A percentile compares a stretch with the other conserved stretches of the same genome.
Conservation (phyloP, 257 asterid genomes). For the Solanum bulbocastanum region DNA sequence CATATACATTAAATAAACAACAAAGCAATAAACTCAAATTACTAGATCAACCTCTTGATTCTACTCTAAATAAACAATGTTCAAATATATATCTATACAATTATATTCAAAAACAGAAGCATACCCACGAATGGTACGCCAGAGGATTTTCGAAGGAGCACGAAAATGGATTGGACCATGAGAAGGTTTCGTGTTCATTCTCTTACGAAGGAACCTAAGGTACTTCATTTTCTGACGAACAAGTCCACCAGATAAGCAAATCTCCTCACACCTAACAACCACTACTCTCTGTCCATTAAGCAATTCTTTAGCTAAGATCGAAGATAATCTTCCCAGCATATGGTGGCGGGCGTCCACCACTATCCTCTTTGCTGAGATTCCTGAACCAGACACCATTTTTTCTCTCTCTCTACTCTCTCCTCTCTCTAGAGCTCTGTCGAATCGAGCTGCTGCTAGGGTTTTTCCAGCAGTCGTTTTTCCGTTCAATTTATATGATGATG, state of each 20-base stretch:
- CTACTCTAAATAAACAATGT: neutral
- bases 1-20: neutral
- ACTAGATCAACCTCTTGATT: neutral
- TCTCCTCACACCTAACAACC: neutral
- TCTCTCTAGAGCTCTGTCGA: neutral
- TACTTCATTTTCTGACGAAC: constrained; percentile 2
- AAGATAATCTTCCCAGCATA: neutral
- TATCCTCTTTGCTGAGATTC: neutral
- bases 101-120: neutral
- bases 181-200: neutral
- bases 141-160: neutral
- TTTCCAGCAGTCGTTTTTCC: neutral
- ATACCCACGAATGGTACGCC: neutral
- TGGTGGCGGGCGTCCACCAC: neutral
- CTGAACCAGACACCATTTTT: neutral
- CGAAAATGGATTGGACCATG: constrained; percentile 1
- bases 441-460: neutral
- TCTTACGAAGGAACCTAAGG: neutral
- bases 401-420: neutral
- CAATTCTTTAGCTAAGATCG: neutral
- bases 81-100: neutral
- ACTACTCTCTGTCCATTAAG: neutral
- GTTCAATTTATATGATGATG: neutral
- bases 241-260: neutral
- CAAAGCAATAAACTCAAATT: neutral